Conservation (phyloP, 2,329 filamentous ascomycete species). For the Microdochium paspali region DNA sequence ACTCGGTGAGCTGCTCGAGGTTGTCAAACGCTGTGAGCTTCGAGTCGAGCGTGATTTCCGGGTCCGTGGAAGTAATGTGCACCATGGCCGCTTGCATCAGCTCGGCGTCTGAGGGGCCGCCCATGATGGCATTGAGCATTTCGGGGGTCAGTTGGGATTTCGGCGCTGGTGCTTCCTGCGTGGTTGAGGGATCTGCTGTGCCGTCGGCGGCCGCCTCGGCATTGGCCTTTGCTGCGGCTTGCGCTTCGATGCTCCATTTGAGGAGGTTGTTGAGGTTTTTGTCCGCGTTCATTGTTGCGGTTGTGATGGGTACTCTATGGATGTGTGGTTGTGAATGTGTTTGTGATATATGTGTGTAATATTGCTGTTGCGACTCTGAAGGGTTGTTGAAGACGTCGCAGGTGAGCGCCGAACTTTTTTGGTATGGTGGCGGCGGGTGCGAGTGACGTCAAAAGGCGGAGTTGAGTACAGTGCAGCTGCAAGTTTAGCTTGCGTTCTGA, state of each 20-base stretch:
- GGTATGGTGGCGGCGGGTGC: not conserved
- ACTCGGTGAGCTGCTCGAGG: constrained; percentile 86
- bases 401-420: no score
- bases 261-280: constrained; percentile 64
- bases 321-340: constrained; percentile 1
- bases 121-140: constrained; percentile 64
- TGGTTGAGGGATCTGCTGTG: constrained; percentile 15
- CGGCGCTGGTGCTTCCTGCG: constrained; percentile 22
- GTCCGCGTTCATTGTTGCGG: constrained; percentile 36
- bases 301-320: no score
- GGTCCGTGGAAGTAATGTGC: constrained; percentile 53
- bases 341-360: constrained; percentile 4
- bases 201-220: constrained; percentile 9
- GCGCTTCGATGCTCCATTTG: constrained; percentile 61
- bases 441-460: not conserved
- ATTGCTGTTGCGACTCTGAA: not conserved
- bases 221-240: constrained; percentile 7
- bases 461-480: no score
- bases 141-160: constrained; percentile 50
- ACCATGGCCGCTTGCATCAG: constrained; percentile 82
- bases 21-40: constrained; percentile 87
- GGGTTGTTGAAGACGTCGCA: no score
- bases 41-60: constrained; percentile 60
- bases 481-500: no score
- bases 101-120: constrained; percentile 82